Evolutionary conservation across 1,139 yeast genomes (phyloP), one percentile per base, ranked within the genome.

Genomic region (Debaryomycetaceae sp.): DNA sequence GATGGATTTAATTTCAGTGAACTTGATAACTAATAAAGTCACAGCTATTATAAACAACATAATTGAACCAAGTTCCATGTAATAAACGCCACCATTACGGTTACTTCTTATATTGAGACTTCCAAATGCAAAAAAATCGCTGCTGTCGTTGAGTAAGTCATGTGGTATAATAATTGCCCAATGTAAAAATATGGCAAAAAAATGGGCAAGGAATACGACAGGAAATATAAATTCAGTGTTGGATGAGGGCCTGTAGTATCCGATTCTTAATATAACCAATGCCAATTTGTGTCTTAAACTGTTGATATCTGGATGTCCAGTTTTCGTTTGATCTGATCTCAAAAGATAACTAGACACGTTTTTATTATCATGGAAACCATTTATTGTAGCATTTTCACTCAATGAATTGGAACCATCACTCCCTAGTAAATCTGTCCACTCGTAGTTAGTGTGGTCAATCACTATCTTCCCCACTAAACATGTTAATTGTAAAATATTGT

Each of bases 401-500:
- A n/a, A n/a, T n/a, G 30, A 20, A 6, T 9, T 36, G 5, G 35
- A 23, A 6, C 30, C 6, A 30, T 43, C 36, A 11, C 24, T 31
- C 14, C 42, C 42, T 20, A 79, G 54, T 34, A 81, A 59, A 48
- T 83, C 88, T 8, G 78, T 77, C 20, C 85, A 68, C 54, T 85
- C 90, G 36, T 76, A 62, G 45, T 89, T 72, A 39, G 81, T 76
- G 40, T 84, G 66, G 63, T 88, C 96, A 39, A 87, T 76, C 27
- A 84, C 74, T 14, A 87, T 63, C 0, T 85, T 78, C 0, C 90
- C 83, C 1, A 82, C 68, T 48, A 86, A 77, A 58, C 72, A 86
- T 0, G 91, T 78, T 42, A 80, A 56, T 52, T 84, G 89, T 40
- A 87, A 63, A 4, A 75, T 45, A 52, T 79, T 81, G 53, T 85